These are phyloP conservation scores for Penicillium sp. DNA, from an alignment of 2,329 filamentous ascomycete species.

Conservation along the genomic window DNA sequence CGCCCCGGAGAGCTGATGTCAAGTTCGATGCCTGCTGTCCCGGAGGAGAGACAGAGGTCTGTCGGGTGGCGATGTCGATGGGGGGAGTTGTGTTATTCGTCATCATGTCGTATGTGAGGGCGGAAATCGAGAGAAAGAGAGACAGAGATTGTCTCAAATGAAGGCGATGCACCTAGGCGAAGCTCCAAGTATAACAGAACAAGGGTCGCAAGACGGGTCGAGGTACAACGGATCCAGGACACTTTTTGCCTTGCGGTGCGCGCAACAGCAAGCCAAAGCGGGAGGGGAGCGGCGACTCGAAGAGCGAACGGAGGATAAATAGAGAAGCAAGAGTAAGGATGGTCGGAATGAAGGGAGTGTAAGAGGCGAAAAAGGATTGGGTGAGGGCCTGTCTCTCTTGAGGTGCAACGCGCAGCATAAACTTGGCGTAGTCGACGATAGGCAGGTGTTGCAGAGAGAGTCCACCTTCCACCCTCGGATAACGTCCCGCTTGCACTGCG, in stretches of 20 bases:
- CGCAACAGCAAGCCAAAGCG: slow-evolving; percentile 49
- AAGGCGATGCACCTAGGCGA: slow-evolving; percentile 31
- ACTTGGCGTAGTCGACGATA: not conserved
- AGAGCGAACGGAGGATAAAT: slow-evolving; percentile 54
- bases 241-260: slow-evolving; percentile 47
- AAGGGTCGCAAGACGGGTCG: slow-evolving; percentile 40
- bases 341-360: slow-evolving; percentile 52
- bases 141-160: slow-evolving; percentile 27
- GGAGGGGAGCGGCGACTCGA: slow-evolving; percentile 56
- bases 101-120: slow-evolving; percentile 36
- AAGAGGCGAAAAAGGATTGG: slow-evolving; percentile 50
- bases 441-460: slow-evolving; percentile 26
- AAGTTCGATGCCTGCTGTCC: slow-evolving; percentile 66
- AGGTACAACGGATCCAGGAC: slow-evolving; percentile 51
- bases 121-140: slow-evolving; percentile 37
- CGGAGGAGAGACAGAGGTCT: slow-evolving; percentile 63
- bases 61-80: slow-evolving; percentile 64
- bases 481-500: slow-evolving; percentile 41
- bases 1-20: slow-evolving; percentile 63
- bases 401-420: slow-evolving; percentile 31
- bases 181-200: slow-evolving; percentile 31
- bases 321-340: slow-evolving; percentile 54
- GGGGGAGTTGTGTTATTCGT: slow-evolving; percentile 61
- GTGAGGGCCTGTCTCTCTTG: slow-evolving; percentile 47
- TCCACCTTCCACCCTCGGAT: slow-evolving; percentile 42